phyloP scores from a whole-genome alignment of 2,329 filamentous ascomycete genomes.

The Alternaria incomplexa region DNA sequence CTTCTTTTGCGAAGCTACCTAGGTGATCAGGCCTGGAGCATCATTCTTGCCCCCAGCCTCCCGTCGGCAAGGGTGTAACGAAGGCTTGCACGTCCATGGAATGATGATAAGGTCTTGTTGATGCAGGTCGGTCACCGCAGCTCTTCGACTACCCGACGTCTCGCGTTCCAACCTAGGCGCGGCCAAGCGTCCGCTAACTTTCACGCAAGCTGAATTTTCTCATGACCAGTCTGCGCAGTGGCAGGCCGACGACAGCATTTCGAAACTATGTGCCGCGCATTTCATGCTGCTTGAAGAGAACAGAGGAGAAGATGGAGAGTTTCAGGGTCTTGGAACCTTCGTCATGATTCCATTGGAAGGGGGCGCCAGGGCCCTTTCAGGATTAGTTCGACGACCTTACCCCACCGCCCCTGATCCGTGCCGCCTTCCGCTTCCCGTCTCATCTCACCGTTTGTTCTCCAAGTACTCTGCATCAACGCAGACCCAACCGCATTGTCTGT shows the following conservation, averaged over 20 bases:
- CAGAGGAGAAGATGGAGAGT: not conserved
- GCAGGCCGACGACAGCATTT: not conserved
- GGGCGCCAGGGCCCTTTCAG: not conserved
- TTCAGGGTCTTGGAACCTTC: not conserved
- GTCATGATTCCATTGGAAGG: not conserved
- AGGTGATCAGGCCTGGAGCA: not conserved
- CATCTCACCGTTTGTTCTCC: not conserved
- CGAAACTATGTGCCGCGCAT: not conserved
- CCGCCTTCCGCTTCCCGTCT: not conserved
- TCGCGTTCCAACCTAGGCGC: not conserved
- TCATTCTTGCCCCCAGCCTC: not conserved
- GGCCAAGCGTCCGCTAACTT: not conserved
- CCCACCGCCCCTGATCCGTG: not conserved
- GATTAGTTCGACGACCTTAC: not conserved
- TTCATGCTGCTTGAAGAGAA: not conserved
- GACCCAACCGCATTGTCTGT: not conserved
- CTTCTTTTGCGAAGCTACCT: not conserved
- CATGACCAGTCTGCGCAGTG: not conserved
- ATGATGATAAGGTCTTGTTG: not conserved
- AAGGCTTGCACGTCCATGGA: not conserved
- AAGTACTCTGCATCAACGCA: not conserved
- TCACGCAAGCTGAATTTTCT: not conserved
- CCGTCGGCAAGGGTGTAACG: not conserved
- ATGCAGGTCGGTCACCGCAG: not conserved
- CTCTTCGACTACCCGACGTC: not conserved